These are phyloP conservation scores for Alternaria conjuncta DNA, from an alignment of 2,329 filamentous ascomycete genomes.

Conservation along the genomic window DNA sequence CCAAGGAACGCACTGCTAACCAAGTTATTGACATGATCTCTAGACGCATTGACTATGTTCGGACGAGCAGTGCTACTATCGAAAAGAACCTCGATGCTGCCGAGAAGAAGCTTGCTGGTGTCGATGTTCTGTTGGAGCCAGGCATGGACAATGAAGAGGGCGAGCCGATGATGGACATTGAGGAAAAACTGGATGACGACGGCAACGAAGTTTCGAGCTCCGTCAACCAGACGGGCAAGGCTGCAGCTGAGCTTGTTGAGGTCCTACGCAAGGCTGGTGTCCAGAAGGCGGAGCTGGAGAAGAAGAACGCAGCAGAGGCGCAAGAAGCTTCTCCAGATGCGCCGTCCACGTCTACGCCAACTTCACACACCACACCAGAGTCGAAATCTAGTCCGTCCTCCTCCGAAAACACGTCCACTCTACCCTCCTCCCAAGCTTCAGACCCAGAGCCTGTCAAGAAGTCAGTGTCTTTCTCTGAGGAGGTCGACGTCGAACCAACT, in stretches of 20 bases:
- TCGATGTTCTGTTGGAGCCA: constrained; percentile 62
- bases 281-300: constrained; percentile 50
- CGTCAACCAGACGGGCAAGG: constrained; percentile 65
- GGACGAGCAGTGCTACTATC: constrained; percentile 76
- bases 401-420: background rate
- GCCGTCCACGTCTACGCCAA: background rate
- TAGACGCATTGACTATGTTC: constrained; percentile 86
- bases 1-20: constrained; percentile 58
- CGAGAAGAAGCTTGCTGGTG: constrained; percentile 71
- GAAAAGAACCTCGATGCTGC: constrained; percentile 73
- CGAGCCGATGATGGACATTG: constrained; percentile 85
- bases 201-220: constrained; percentile 75
- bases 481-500: constrained; percentile 55
- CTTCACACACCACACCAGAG: background rate
- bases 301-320: constrained; percentile 12
- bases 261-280: constrained; percentile 77
- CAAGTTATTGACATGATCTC: constrained; percentile 73
- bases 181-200: constrained; percentile 89
- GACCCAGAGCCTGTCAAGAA: constrained; percentile 53
- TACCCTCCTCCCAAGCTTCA: background rate
- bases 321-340: background rate
- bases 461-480: constrained; percentile 67
- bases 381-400: background rate
- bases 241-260: constrained; percentile 71
- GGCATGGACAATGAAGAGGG: constrained; percentile 71